Conservation (phyloP, 352 stramenopile species). For the Phytophthora niederhauseri region DNA sequence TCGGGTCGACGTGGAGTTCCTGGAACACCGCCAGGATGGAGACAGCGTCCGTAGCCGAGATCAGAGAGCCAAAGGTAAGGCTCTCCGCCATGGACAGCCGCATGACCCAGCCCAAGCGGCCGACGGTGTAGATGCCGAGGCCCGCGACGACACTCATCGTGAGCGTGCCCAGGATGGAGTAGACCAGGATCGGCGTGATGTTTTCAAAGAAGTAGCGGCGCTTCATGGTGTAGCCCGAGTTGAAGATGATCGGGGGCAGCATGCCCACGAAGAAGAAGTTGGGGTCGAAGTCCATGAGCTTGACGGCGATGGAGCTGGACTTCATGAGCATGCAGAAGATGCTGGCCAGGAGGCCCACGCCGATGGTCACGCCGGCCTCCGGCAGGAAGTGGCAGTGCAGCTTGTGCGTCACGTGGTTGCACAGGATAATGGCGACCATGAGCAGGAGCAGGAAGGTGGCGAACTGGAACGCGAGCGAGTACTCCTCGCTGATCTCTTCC, state of each 20-base stretch:
- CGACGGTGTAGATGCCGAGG: constrained; percentile 73
- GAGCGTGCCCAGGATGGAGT: constrained; percentile 91
- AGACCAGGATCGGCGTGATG: constrained; percentile 90
- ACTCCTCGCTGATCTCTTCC: constrained; percentile 74
- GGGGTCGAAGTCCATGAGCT: constrained; percentile 89
- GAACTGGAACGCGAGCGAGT: constrained; percentile 82
- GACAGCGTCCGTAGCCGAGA: constrained; percentile 94
- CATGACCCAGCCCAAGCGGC: constrained; percentile 66
- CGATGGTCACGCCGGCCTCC: constrained; percentile 71
- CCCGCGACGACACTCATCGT: constrained; percentile 90
- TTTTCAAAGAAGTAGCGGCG: constrained; percentile 93
- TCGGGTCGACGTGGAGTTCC: constrained; percentile 89
- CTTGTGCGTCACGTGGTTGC: constrained; percentile 81
- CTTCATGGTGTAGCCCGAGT: constrained; percentile 94
- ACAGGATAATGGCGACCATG: constrained; percentile 79
- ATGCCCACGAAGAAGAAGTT: constrained; percentile 94
- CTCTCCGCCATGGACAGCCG: constrained; percentile 88
- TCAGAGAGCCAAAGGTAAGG: constrained; percentile 92
- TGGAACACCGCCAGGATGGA: constrained; percentile 94
- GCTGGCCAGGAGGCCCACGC: constrained; percentile 60
- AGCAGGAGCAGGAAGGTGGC: constrained; percentile 74
- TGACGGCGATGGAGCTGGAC: constrained; percentile 69
- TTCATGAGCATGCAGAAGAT: constrained; percentile 65
- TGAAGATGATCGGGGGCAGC: constrained; percentile 96
- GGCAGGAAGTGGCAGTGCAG: constrained; percentile 79